Conservation (phyloP, 1,139 yeast genomes). For the Spencermartinsiella ligniputridi region DNA sequence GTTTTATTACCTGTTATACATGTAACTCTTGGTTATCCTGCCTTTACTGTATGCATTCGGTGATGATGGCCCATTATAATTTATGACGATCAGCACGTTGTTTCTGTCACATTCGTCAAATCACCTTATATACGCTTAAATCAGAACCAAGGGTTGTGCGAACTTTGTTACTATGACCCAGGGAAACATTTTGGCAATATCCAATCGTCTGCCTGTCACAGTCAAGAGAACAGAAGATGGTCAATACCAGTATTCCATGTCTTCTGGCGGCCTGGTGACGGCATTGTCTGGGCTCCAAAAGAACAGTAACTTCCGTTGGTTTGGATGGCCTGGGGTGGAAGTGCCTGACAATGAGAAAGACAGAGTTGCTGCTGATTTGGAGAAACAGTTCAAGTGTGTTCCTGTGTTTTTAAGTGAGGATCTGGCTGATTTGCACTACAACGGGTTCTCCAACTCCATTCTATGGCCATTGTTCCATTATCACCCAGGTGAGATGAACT, state of each 20-base stretch:
- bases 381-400: slow-evolving; percentile 76
- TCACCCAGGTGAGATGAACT: slow-evolving; percentile 98
- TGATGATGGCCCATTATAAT: too few species aligned
- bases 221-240: slow-evolving; percentile 66
- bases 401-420: slow-evolving; percentile 87
- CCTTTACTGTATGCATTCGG: too few species aligned
- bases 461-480: slow-evolving; percentile 98
- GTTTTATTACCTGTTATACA: too few species aligned
- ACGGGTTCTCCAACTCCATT: slow-evolving; percentile 88
- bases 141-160: too few species aligned
- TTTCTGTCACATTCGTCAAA: too few species aligned
- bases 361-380: slow-evolving; percentile 64
- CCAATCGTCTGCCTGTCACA: slow-evolving; percentile 93
- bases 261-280: slow-evolving; percentile 95
- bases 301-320: slow-evolving; percentile 87
- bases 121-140: too few species aligned
- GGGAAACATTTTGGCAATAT: slow-evolving; percentile 81
- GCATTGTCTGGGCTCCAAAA: slow-evolving; percentile 91
- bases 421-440: slow-evolving; percentile 91
- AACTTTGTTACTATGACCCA: slow-evolving; percentile 12
- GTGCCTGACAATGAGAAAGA: slow-evolving; percentile 73
- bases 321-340: slow-evolving; percentile 93
- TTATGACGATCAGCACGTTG: too few species aligned
- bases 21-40: too few species aligned
- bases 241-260: slow-evolving; percentile 70